Percentiles rank a stretch among this genome's conserved stretches.
phyloP scores from a whole-genome alignment of 306 rosid genomes.

The Trifolium dubium region DNA sequence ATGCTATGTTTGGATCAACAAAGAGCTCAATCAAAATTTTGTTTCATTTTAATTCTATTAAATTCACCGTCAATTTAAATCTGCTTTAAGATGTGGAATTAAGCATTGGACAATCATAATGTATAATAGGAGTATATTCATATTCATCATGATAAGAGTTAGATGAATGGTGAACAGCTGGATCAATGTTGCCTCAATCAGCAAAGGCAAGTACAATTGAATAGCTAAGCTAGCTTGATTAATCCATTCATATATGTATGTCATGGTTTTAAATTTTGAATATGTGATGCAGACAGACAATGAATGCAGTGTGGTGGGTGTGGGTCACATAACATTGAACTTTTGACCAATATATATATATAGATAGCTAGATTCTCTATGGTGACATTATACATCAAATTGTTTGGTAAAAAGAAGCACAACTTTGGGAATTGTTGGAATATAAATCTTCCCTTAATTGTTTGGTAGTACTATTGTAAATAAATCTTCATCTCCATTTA shows the following conservation, averaged over 20 bases:
- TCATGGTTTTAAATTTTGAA: slow-evolving; percentile 27
- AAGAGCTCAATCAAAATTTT: no score
- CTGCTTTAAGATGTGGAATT: no score
- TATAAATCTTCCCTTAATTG: slow-evolving; percentile 2
- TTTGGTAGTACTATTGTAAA: slow-evolving; percentile 40
- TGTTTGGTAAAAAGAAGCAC: slow-evolving; percentile 3
- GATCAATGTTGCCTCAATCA: background rate
- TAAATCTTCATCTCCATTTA: background rate
- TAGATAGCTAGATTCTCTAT: slow-evolving; percentile 39
- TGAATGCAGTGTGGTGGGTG: slow-evolving; percentile 2
- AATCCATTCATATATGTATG: background rate
- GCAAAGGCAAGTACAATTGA: background rate
- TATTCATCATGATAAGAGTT: no score
- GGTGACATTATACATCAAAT: slow-evolving; percentile 5
- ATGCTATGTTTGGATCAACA: no score
- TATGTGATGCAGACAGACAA: background rate
- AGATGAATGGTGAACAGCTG: background rate
- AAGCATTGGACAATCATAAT: no score
- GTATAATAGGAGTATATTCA: no score
- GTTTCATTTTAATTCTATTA: no score
- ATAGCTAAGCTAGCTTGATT: background rate
- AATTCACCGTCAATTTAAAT: no score
- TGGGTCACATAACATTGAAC: background rate
- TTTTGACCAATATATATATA: slow-evolving; percentile 29
- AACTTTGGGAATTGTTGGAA: slow-evolving; percentile 27